Base-by-base conservation (phyloP, 2,329 filamentous ascomycete species). In the Colletotrichum sp. region DNA sequence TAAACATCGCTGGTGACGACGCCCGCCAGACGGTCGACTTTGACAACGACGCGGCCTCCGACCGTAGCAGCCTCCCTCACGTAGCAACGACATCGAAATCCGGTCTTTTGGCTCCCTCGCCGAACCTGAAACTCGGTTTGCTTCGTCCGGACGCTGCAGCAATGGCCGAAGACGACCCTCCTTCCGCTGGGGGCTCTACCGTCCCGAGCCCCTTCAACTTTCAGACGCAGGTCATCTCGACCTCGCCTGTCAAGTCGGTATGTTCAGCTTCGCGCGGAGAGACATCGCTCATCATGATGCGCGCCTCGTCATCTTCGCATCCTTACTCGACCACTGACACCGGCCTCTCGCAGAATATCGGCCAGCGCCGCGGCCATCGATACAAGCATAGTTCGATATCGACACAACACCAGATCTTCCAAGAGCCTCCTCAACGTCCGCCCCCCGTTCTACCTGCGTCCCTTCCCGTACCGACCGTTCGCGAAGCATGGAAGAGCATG, bases 371-470 rank as follows among this genome's bases (percentile, higher is more conserved):
- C 77, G 97, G 97, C 77, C 97, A 99, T 87, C 96, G 97, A 84
- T 99, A 99, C 90, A 98, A 98, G 83, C 96, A 99, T 87, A 98
- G 95, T 83, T 98, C 95, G 83, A 94, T 99, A 73, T 98, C 95
- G 24, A 87, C 92, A 9, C 92, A 93, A 80, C 96, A 99, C 83
- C 96, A 98, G 84, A 98, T 99, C 84, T 98, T 99, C 85, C 95
- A 98, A 80, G 96, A 98, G 83, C 97, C 97, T 8, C 93, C 96
- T 0, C 94, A 92, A 6, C 92, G 96, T 69, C 94, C 96, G 1
- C 96, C 97, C 6, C 91, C 98, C 28, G 94, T 96, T 48, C 91
- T 99, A 0, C 97, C 97, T 2, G 95, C 96, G 71, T 98, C 96
- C 36, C 91, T 99, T 0, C 97, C 97, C 1, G 94, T 98, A 48